These are phyloP conservation scores for Saururus chinensis DNA, from an alignment of 164 flowering plant species.

Conservation along the genomic window DNA sequence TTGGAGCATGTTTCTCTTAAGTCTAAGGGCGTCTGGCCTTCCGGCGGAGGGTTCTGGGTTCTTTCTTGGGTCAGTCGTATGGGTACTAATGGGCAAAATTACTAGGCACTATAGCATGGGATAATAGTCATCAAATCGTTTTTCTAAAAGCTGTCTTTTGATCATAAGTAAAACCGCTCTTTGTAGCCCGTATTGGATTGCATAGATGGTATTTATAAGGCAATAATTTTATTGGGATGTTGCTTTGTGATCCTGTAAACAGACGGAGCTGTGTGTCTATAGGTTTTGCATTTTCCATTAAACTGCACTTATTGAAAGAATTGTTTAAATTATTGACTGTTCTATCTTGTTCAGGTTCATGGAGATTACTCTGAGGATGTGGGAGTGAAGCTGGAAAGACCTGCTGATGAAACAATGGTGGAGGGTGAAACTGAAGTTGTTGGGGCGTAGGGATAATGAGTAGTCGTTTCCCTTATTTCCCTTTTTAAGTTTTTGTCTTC, in stretches of 20 bases:
- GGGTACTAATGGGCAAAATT: not conserved
- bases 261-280: not conserved
- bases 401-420: conserved; percentile 17
- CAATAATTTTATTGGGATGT: not conserved
- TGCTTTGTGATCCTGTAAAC: not conserved
- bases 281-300: not conserved
- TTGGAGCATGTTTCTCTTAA: not conserved
- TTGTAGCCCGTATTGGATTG: too few species aligned
- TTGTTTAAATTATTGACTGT: not conserved
- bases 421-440: conserved; percentile 23
- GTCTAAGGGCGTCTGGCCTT: not conserved
- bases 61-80: not conserved
- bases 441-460: conserved; percentile 15
- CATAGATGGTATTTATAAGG: too few species aligned
- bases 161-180: too few species aligned
- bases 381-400: conserved; percentile 28
- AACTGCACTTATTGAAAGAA: not conserved
- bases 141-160: too few species aligned
- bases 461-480: not conserved
- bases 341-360: conserved; percentile 19
- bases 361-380: conserved; percentile 34
- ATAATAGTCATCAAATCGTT: too few species aligned
- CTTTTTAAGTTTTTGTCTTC: not conserved
- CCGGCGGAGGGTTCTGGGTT: not conserved
- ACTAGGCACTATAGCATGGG: too few species aligned